These are phyloP conservation scores for Karstenula rhodostoma DNA, from an alignment of 2,329 filamentous ascomycete genomes.

Conservation along the genomic window DNA sequence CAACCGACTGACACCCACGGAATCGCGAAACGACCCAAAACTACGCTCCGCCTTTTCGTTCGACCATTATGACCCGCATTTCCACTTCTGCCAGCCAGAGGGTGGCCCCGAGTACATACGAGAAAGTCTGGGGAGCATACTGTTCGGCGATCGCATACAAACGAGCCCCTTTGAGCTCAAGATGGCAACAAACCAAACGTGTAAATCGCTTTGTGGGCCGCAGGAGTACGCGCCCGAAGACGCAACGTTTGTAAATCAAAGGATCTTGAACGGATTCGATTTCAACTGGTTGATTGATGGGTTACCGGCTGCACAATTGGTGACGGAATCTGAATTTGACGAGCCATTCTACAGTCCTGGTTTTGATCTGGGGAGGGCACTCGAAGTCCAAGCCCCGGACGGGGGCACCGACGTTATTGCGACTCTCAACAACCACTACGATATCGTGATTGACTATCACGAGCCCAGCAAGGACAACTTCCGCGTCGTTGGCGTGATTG, in stretches of 20 bases:
- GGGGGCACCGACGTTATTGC: slow-evolving; percentile 59
- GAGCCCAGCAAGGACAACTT: slow-evolving; percentile 75
- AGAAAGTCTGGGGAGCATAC: slow-evolving; percentile 92
- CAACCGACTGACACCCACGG: slow-evolving; percentile 88
- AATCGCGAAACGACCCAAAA: slow-evolving; percentile 77
- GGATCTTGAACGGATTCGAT: slow-evolving; percentile 86
- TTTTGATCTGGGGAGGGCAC: slow-evolving; percentile 75
- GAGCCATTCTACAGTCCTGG: slow-evolving; percentile 90
- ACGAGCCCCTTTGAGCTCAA: slow-evolving; percentile 92
- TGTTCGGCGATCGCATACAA: slow-evolving; percentile 96
- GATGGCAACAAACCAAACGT: slow-evolving; percentile 88
- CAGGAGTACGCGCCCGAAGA: slow-evolving; percentile 71
- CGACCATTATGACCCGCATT: slow-evolving; percentile 91
- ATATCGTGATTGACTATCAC: slow-evolving; percentile 93
- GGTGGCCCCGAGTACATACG: slow-evolving; percentile 80
- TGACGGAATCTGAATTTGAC: slow-evolving; percentile 77
- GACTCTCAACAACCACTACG: slow-evolving; percentile 91
- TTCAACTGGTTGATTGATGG: slow-evolving; percentile 97
- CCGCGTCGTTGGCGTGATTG: slow-evolving; percentile 89
- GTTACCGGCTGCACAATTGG: slow-evolving; percentile 85
- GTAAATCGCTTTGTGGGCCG: slow-evolving; percentile 78
- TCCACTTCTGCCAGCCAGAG: slow-evolving; percentile 86
- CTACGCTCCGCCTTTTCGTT: slow-evolving; percentile 93
- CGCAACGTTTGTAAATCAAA: slow-evolving; percentile 80
- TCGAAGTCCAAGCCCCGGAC: slow-evolving; percentile 35